Evolutionary conservation across 768 basidiomycete species (phyloP), one percentile per base, ranked within the genome.

Genomic region (Hericium rajendrae): DNA sequence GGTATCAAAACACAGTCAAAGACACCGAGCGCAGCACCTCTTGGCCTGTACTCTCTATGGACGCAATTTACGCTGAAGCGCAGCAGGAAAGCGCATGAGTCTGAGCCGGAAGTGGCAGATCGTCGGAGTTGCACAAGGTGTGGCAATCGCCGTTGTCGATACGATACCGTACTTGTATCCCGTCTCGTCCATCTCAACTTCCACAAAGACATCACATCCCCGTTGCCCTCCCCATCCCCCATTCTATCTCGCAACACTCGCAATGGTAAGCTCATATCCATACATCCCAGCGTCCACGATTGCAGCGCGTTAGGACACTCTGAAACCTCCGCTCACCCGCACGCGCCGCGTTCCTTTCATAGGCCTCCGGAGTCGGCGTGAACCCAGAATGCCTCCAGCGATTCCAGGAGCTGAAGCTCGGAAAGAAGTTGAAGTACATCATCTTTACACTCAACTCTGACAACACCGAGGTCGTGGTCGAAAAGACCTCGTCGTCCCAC

Each of bases 391-490:
- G 91, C 73, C 67, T 88, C 51, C 64, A 68, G 8, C 69, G 67
- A 50, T 93, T 72, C 78, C 79, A 88, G 66, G 74, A 76, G 37
- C 79, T 94, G 66, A 93, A 94, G 78, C 74, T 86, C 28, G 78
- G 78, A 64, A 88, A 85, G 78, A 84, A 80, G 72, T 61, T 71
- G 73, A 91, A 88, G 70, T 97, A 89, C 78, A 83, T 97, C 75
- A 77, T 93, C 71, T 97, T 82, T 77, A 74, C 65, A 16, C 72
- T 97, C 64, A 86, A 74, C 74, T 62, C 71, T 15, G 71, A 72
- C 53, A 71, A 78, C 59, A 85, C 80, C n/a, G 80, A 89, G 72
- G 88, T 98, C 71, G 65, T 90, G 62, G 85, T 93, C 48, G 76
- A 82, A 57, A 91, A 91, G 75, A 77, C 72, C 16, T 84, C 83